Base-by-base conservation (phyloP, 805 yeast species). In the Cyberlindnera samutprakarnensis region DNA sequence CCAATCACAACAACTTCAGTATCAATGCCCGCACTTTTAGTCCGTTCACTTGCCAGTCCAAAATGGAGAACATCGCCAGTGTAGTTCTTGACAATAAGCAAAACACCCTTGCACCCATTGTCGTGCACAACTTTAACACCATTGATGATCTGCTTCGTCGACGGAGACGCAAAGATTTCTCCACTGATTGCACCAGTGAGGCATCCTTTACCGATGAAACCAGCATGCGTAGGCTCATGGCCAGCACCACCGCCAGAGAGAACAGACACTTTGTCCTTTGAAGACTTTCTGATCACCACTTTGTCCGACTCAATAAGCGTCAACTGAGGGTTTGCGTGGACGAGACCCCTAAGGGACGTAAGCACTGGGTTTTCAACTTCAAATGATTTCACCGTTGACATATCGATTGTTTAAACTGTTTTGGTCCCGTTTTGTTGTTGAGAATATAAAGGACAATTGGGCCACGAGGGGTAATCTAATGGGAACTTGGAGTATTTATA, bases 231-330 rank as follows among this genome's bases (percentile, higher is more conserved):
- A 17, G 96, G 96, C 57, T 88, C 97, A 52, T 88, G 97, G 29
- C 97, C 97, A 11, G 88, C 76, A 18, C 96, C 96, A 35, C 97
- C 97, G 38, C 96, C 96, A 21, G 95, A 77, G 18, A 88, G 61
- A 30, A 88, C 49, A 6, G 84, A 71, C 27, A 87, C 81, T 47
- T 83, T 80, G 16, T 25, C 19, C 7, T 14, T 5, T 18, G 65
- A 59, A 33, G 59, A 39, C 20, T 44, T 33, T 32, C 68, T 54
- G 30, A 51, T 59, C 14, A 63, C 42, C 9, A 64, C 43, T 31
- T 60, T 63, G 34, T 63, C 68, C 16, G 54, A 53, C 18, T 56
- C 56, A 19, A 62, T 46, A 13, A 61, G 41, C 2, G 61, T 49
- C 12, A 63, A 42, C 3, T 59, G 52, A 13, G 66, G 66, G 33